Percentiles rank a stretch among this genome's conserved stretches.
phyloP scores from a whole-genome alignment of 768 basidiomycete genomes.

The Rhizopogon vesiculosus region DNA sequence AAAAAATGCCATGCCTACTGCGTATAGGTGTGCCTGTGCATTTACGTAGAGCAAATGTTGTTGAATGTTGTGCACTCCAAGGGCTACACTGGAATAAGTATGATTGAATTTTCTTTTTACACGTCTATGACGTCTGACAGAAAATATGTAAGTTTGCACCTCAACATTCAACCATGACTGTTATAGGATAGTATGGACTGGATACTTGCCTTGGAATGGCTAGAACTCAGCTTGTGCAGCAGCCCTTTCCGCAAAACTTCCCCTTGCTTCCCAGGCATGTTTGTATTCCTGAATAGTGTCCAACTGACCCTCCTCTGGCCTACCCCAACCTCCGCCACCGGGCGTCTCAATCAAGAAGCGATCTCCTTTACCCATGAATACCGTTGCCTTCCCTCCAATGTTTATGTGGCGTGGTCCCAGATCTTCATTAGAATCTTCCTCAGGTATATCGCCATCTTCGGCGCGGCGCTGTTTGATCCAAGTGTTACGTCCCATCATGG shows the following conservation, averaged over 20 bases:
- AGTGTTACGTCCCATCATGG: constrained; percentile 73
- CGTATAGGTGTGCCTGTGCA: not conserved
- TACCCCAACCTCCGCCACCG: constrained; percentile 87
- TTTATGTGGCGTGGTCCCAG: constrained; percentile 60
- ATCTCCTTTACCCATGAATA: constrained; percentile 88
- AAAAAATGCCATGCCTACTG: not conserved
- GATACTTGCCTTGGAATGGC: not conserved
- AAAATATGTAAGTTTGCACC: not conserved
- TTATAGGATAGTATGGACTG: not conserved
- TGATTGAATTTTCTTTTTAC: not conserved
- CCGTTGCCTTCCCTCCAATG: constrained; percentile 84
- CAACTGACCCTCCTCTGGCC: constrained; percentile 10
- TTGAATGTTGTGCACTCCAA: not conserved
- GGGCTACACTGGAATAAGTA: not conserved
- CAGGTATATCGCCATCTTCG: constrained; percentile 63
- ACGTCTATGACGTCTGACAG: not conserved
- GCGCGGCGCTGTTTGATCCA: constrained; percentile 72
- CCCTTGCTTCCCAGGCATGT: constrained; percentile 61
- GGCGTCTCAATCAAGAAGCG: constrained; percentile 80
- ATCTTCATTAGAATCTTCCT: constrained; percentile 21
- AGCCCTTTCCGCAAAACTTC: constrained; percentile 61
- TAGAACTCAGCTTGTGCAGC: constrained; percentile 61
- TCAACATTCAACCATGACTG: not conserved
- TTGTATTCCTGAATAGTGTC: constrained; percentile 24
- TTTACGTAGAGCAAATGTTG: no score